Percentiles rank a stretch among this genome's conserved stretches.
Conservation (phyloP, 257 asterid genomes). For the Galeopsis tetrahit region DNA sequence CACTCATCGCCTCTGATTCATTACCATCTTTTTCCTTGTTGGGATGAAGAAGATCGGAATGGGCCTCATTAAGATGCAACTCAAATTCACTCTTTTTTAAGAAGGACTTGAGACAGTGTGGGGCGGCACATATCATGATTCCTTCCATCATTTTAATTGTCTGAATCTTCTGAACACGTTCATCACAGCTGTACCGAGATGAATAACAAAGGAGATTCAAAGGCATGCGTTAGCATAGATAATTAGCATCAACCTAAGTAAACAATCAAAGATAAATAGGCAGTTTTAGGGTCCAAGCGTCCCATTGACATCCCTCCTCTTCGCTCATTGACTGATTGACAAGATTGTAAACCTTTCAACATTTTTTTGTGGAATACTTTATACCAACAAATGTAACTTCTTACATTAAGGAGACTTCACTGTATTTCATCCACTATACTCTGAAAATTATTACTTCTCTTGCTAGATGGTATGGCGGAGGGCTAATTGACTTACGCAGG, state of each 20-base stretch:
- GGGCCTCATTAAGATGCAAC: slow-evolving; percentile 64
- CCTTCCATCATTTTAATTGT: slow-evolving; percentile 97
- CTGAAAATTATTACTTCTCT: not conserved
- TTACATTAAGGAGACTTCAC: not conserved
- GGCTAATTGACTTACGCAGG: not conserved
- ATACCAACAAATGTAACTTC: slow-evolving; percentile 19
- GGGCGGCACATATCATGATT: slow-evolving; percentile 86
- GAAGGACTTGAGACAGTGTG: slow-evolving; percentile 94
- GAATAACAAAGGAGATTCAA: slow-evolving; percentile 21
- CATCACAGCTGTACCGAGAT: slow-evolving; percentile 72
- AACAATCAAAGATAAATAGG: slow-evolving; percentile 21
- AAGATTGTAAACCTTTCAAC: slow-evolving; percentile 15
- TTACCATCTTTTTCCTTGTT: slow-evolving; percentile 63
- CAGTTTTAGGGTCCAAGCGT: not conserved
- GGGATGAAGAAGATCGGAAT: slow-evolving; percentile 66
- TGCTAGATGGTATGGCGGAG: not conserved
- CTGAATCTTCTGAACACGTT: slow-evolving; percentile 93
- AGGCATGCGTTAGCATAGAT: slow-evolving; percentile 5
- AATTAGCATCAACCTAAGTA: slow-evolving; percentile 23
- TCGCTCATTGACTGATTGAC: not conserved
- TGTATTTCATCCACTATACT: not conserved
- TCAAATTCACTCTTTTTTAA: slow-evolving; percentile 77
- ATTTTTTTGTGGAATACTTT: slow-evolving; percentile 7
- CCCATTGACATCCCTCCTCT: not conserved
- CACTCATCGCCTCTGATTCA: slow-evolving; percentile 67